Evolutionary conservation across 768 basidiomycete genomes (phyloP).

Genomic region (Leccinum uliginosum): DNA sequence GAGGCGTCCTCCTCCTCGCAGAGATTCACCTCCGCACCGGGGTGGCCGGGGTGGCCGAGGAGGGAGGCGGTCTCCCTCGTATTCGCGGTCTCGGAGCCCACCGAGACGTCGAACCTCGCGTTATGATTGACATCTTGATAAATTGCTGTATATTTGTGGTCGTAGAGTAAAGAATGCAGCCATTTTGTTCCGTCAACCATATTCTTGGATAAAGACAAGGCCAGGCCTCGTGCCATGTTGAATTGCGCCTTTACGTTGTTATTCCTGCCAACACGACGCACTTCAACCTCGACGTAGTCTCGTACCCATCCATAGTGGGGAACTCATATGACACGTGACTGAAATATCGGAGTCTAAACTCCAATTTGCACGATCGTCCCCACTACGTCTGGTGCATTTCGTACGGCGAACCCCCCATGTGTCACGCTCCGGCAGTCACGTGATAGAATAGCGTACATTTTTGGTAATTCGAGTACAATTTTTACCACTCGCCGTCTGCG

Average conservation of each 20-base stretch:
- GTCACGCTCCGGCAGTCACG: too few relatives aligned
- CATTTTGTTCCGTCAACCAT: neutral
- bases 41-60: constrained; percentile 42
- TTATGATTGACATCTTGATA: constrained; percentile 25
- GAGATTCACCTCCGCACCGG: constrained; percentile 45
- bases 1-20: constrained; percentile 44
- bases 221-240: neutral
- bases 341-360: too few relatives aligned
- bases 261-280: neutral
- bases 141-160: constrained; percentile 4
- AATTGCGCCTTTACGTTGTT: neutral
- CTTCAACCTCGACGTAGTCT: neutral
- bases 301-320: too few relatives aligned
- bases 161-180: neutral
- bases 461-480: too few relatives aligned
- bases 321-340: too few relatives aligned
- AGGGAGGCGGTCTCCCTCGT: constrained; percentile 35
- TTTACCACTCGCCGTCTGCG: too few relatives aligned
- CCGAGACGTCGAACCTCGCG: constrained; percentile 33
- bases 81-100: constrained; percentile 41
- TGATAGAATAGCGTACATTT: too few relatives aligned
- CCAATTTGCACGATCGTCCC: too few relatives aligned
- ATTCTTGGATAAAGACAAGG: too few relatives aligned
- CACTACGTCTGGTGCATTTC: too few relatives aligned
- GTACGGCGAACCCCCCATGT: too few relatives aligned